A percentile compares a stretch with the other conserved stretches of the same genome.
phyloP scores from a whole-genome alignment of 2,329 filamentous ascomycete species.

The Monilinia aucupariae region DNA sequence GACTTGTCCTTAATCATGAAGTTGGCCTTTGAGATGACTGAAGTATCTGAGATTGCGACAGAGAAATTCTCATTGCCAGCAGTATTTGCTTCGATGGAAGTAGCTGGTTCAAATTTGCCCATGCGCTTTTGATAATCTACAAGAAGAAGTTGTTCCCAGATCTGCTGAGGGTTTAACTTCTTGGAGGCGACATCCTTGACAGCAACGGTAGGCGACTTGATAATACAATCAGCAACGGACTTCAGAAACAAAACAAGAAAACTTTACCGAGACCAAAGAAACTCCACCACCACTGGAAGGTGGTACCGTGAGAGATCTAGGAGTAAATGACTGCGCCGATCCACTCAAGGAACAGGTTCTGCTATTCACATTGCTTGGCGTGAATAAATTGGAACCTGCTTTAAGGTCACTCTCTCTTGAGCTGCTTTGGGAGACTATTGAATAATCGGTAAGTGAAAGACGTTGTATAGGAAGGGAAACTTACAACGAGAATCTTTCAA shows the following conservation, averaged over 20 bases:
- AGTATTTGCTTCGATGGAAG: neutral
- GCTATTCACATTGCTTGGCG: neutral
- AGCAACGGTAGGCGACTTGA: neutral
- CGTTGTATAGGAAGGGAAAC: neutral
- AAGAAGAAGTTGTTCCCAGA: neutral
- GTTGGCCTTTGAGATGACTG: neutral
- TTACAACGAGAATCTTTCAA: neutral
- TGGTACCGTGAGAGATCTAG: neutral
- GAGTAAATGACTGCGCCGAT: neutral
- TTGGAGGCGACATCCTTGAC: neutral
- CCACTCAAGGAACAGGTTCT: neutral
- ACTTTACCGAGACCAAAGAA: neutral
- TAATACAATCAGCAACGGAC: neutral
- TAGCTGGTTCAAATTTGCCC: neutral
- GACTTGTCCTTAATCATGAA: neutral
- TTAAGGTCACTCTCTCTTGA: neutral
- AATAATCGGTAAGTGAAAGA: neutral
- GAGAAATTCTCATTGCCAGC: neutral
- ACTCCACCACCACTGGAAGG: conserved; percentile 1
- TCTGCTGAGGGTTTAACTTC: neutral
- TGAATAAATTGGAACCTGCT: neutral
- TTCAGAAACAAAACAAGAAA: neutral
- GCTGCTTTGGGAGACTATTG: neutral
- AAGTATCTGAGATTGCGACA: neutral
- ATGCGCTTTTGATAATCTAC: neutral